Conservation (phyloP, 495 filamentous ascomycete species). For the Clohesyomyces aquaticus region DNA sequence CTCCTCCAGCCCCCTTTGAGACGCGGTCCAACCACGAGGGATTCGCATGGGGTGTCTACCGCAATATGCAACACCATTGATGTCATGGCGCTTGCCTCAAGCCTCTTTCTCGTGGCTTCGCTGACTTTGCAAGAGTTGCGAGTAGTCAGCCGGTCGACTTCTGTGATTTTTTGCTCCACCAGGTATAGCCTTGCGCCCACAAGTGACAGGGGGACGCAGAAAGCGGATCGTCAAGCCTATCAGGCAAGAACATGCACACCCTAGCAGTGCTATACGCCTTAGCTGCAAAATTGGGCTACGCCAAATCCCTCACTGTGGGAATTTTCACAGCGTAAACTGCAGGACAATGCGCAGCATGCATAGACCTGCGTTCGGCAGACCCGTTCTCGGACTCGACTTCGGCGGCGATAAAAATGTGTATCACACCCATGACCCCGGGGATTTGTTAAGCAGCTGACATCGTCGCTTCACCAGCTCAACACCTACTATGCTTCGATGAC, state of each 20-base stretch:
- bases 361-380: neutral
- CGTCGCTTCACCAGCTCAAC: neutral
- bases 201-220: neutral
- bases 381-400: neutral
- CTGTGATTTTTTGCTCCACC: too few species aligned
- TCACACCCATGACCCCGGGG: neutral
- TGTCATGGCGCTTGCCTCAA: too few species aligned
- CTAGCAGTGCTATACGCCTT: neutral
- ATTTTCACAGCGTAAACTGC: neutral
- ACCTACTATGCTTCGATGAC: conserved; percentile 17
- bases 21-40: too few species aligned
- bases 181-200: neutral
- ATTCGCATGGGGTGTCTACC: too few species aligned
- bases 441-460: neutral
- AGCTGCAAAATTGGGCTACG: neutral
- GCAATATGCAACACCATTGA: too few species aligned
- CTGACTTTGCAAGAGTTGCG: neutral
- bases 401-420: neutral
- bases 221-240: neutral
- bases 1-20: too few species aligned
- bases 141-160: neutral
- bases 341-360: neutral
- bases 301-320: neutral
- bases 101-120: neutral
- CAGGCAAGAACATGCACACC: neutral